phyloP scores from a whole-genome alignment of 805 yeast species.

The Debaryomyces prosopidis region DNA sequence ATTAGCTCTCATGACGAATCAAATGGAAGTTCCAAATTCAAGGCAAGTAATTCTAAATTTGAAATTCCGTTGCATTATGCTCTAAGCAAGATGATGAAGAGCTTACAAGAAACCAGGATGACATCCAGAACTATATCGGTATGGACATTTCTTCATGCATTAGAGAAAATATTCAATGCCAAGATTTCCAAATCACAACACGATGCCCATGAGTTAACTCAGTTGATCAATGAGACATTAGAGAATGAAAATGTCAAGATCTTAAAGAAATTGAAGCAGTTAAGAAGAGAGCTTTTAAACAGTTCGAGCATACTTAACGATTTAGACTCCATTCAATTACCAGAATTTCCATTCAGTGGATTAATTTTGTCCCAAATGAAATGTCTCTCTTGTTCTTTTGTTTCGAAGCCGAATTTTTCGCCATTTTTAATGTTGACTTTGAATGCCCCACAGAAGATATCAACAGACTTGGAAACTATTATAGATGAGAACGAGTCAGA shows the following conservation, averaged over 20 bases:
- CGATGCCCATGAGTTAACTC: conserved; percentile 93
- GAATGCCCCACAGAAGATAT: conserved; percentile 61
- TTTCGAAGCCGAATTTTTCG: conserved; percentile 57
- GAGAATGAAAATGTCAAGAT: conserved; percentile 59
- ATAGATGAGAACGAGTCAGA: conserved; percentile 61
- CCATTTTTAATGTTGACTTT: conserved; percentile 73
- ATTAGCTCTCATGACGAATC: conserved; percentile 1
- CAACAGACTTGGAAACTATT: conserved; percentile 53
- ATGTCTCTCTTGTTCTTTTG: conserved; percentile 66
- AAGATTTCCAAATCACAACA: conserved; percentile 78
- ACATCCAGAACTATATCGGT: conserved; percentile 61
- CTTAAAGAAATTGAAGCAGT: conserved; percentile 27
- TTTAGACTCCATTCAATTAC: conserved; percentile 33
- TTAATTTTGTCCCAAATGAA: conserved; percentile 62
- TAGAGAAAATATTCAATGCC: conserved; percentile 73
- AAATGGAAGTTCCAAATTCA: conserved; percentile 6
- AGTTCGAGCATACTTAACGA: conserved; percentile 3
- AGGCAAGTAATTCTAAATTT: conserved; percentile 9
- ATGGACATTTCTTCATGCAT: conserved; percentile 72
- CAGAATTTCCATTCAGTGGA: conserved; percentile 76
- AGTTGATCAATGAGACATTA: conserved; percentile 74
- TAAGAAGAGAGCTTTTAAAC: conserved; percentile 10
- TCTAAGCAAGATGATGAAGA: conserved; percentile 49
- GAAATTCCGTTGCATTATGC: conserved; percentile 58
- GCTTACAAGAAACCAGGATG: conserved; percentile 63